A percentile compares a stretch with the other conserved stretches of the same genome.
Evolutionary conservation across 495 filamentous ascomycete species (phyloP).

Genomic region (Margaritispora aquatica): DNA sequence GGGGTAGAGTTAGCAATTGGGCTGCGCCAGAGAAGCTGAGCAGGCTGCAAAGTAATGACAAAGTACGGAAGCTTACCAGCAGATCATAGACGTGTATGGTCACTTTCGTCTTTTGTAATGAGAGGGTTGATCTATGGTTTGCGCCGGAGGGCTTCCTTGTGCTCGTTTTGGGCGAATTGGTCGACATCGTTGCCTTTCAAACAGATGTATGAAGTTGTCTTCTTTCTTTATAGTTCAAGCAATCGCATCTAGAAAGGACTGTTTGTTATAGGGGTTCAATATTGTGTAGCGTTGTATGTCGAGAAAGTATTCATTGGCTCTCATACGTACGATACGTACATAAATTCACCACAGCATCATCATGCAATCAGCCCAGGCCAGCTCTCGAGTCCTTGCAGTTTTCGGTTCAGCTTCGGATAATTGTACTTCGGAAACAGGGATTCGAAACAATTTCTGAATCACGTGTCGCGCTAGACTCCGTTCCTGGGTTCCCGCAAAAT

Average conservation of each 20-base stretch:
- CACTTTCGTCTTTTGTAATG: conserved; percentile 62
- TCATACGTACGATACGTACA: no score
- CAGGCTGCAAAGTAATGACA: background rate
- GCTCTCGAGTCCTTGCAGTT: background rate
- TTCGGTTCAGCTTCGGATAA: background rate
- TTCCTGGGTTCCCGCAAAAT: background rate
- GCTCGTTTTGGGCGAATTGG: conserved; percentile 25
- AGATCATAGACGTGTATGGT: conserved; percentile 78
- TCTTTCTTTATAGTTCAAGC: no score
- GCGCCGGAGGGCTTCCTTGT: conserved; percentile 32
- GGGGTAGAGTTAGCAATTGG: background rate
- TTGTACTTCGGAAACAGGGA: background rate
- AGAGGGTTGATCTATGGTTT: conserved; percentile 47
- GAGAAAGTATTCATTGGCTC: background rate
- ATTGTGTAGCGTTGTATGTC: background rate
- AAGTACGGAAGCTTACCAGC: conserved; percentile 42
- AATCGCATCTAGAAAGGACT: no score
- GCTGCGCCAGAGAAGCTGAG: background rate
- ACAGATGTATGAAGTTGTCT: background rate
- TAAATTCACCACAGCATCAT: no score
- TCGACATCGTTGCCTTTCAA: conserved; percentile 27
- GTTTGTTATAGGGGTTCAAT: no score
- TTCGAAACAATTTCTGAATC: no score
- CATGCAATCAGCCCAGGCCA: background rate
- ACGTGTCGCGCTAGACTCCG: background rate